Evolutionary conservation across 257 asterid genomes (phyloP).

Genomic region (Penstemon eatonii): DNA sequence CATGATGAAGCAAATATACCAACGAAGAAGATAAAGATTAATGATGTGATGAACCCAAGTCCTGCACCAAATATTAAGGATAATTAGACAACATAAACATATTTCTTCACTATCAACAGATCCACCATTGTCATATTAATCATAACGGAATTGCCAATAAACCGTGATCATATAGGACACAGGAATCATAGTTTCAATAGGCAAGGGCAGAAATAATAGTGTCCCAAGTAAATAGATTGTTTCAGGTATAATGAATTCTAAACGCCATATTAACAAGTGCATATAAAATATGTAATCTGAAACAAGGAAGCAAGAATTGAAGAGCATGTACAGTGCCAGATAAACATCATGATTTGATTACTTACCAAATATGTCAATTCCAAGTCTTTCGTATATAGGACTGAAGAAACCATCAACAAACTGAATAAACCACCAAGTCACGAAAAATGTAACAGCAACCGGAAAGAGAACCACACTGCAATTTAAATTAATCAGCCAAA

Average conservation of each 20-base stretch:
- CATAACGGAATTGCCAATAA: background rate
- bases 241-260: constrained; percentile 6
- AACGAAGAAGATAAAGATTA: constrained; percentile 71
- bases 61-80: constrained; percentile 54
- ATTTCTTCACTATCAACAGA: constrained; percentile 12
- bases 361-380: constrained; percentile 88
- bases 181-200: constrained; percentile 13
- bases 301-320: constrained; percentile 5
- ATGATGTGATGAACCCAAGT: constrained; percentile 84
- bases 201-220: background rate
- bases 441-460: constrained; percentile 90
- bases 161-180: background rate
- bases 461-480: constrained; percentile 95
- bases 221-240: background rate
- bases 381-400: constrained; percentile 91
- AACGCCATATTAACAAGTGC: too few species aligned
- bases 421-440: constrained; percentile 98
- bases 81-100: constrained; percentile 24
- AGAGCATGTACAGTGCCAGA: background rate
- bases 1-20: constrained; percentile 94
- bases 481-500: constrained; percentile 23
- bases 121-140: background rate
- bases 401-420: constrained; percentile 98
- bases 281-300: background rate
- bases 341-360: constrained; percentile 22